Base-by-base conservation (phyloP, 495 filamentous ascomycete genomes). In the Trichoderma gamsii region DNA sequence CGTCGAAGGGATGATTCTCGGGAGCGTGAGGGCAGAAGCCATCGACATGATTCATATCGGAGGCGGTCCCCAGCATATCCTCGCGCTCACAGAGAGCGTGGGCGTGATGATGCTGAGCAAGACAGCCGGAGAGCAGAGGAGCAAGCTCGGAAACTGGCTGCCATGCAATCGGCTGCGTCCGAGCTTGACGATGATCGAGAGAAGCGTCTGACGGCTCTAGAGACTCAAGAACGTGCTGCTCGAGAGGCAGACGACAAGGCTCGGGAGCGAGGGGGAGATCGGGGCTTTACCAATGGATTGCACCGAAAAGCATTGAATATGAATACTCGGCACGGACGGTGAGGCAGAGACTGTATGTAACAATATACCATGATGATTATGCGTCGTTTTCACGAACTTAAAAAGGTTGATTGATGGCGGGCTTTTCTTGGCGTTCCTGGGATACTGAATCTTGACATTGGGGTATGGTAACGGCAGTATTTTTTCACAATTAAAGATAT, bases 151-250 rank as follows among this genome's bases (percentile, higher is more conserved):
- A 94, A 90, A 73, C 80, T 98, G 5, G 92, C 90, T 21, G 90
- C 88, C 43, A 99, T 99, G 95, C 91, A 92, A 73, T 83, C 85
- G 29, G 91, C 91, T 66, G 95, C 95, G n/a, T 81, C 82, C 3
- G 85, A 90, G 15, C 82, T 99, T 69, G 91, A 97, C 75, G 71
- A 82, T 46, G 87, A 90, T 64, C 90, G 95, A 23, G 86, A 87
- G 63, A 83, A 85, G 56, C 87, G 93, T 32, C 80, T 97, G 25
- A 84, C 86, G 1, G 85, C 87, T 5, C 82, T 95, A 49, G 84
- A 83, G 41, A 84, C 85, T 49, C 81, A 82, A 66, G 92, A 96
- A 69, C 80, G 87, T 63, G 76, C 79, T 21, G 84, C 87, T 70
- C 79, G 80, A 41, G 87, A 90, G 72, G 84, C 82, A 1, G 92